Percentiles rank a stretch among this genome's conserved stretches.
These are phyloP conservation scores for Stereum hirsutum DNA, from an alignment of 1,284 basidiomycete species.

Conservation along the genomic window DNA sequence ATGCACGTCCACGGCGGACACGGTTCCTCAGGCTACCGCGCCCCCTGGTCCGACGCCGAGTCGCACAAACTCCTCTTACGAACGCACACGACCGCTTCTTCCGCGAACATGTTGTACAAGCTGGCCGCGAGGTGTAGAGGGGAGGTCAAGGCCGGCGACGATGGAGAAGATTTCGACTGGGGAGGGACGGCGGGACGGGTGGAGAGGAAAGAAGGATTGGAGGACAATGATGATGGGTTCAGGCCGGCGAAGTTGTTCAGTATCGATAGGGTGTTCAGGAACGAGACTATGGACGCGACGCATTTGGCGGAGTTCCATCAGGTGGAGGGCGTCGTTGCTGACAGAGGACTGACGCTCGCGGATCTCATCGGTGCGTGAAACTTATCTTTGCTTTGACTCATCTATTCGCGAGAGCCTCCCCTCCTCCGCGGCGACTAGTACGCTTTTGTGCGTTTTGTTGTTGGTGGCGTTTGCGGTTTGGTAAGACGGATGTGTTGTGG, in stretches of 20 bases:
- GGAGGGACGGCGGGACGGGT: conserved; percentile 7
- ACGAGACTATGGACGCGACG: conserved; percentile 99
- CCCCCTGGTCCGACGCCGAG: conserved; percentile 93
- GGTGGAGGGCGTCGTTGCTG: conserved; percentile 98
- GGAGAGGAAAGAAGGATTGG: conserved; percentile 4
- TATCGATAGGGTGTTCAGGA: conserved; percentile 98
- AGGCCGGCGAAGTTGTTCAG: conserved; percentile 95
- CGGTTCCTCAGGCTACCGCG: conserved; percentile 95
- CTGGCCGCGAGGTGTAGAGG: conserved; percentile 73
- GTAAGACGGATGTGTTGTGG: no score
- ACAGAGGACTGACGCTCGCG: conserved; percentile 89
- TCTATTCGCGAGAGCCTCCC: neutral
- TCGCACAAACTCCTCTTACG: conserved; percentile 88
- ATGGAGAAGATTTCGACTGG: conserved; percentile 7
- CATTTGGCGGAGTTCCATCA: conserved; percentile 99
- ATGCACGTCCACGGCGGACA: conserved; percentile 90
- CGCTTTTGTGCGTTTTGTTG: no score
- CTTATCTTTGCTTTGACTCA: no score
- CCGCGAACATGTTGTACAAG: conserved; percentile 90
- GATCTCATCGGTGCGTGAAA: conserved; percentile 79
- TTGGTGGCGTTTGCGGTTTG: no score
- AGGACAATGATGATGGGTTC: conserved; percentile 60
- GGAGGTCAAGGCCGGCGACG: conserved; percentile 22
- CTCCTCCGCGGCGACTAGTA: no score
- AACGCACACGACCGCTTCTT: conserved; percentile 97